phyloP scores from a whole-genome alignment of 306 rosid species.

The Medicago arabica region DNA sequence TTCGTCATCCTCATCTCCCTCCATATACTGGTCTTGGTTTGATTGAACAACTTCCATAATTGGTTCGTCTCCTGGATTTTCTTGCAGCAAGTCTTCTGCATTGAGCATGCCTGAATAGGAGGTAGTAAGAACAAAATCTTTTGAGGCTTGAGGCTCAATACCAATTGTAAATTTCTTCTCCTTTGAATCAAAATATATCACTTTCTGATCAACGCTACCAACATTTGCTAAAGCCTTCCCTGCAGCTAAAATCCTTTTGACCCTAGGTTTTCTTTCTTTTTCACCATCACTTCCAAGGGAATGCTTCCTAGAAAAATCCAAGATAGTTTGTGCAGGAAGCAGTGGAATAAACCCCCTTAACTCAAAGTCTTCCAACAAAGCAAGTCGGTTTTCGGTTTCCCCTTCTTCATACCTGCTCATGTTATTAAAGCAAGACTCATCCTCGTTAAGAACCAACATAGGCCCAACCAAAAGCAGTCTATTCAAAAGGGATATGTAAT shows the following conservation, averaged over 20 bases:
- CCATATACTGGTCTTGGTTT: conserved; percentile 53
- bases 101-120: conserved; percentile 44
- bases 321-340: conserved; percentile 84
- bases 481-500: conserved; percentile 66
- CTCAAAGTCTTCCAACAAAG: conserved; percentile 87
- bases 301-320: conserved; percentile 89
- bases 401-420: conserved; percentile 89
- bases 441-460: conserved; percentile 59
- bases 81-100: conserved; percentile 47
- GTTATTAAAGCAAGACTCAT: conserved; percentile 79
- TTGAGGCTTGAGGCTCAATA: conserved; percentile 52
- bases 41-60: conserved; percentile 47
- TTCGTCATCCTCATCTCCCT: conserved; percentile 91
- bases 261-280: conserved; percentile 73
- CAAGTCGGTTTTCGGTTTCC: conserved; percentile 83
- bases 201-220: conserved; percentile 65
- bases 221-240: conserved; percentile 80
- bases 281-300: conserved; percentile 70
- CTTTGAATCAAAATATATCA: conserved; percentile 69
- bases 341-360: conserved; percentile 91
- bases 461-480: conserved; percentile 58
- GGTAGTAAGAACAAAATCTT: conserved; percentile 49
- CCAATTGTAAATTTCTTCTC: conserved; percentile 66
- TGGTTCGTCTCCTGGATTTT: conserved; percentile 48
- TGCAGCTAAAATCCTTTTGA: conserved; percentile 85